Conservation (phyloP, 768 basidiomycete genomes). For the Russula sp. region DNA sequence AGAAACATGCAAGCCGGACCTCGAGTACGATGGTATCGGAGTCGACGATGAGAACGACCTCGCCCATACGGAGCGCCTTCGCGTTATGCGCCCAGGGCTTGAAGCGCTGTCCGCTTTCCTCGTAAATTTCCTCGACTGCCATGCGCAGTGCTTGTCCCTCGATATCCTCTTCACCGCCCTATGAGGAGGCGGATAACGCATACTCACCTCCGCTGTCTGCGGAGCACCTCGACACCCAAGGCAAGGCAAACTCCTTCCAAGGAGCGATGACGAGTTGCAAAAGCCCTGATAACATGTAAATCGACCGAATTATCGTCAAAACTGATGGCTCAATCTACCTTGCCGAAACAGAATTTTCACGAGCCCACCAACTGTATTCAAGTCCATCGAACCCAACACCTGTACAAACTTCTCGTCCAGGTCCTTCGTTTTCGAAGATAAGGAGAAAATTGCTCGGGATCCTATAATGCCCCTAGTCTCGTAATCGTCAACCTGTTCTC, state of each 20-base stretch:
- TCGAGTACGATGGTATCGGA: constrained; percentile 77
- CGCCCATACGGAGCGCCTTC: constrained; percentile 67
- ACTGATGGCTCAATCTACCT: too few relatives aligned
- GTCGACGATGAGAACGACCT: constrained; percentile 76
- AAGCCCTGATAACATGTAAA: neutral
- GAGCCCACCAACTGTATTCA: constrained; percentile 39
- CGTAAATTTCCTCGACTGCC: constrained; percentile 67
- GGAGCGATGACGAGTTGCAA: constrained; percentile 8
- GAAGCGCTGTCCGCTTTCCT: constrained; percentile 52
- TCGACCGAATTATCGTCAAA: too few relatives aligned
- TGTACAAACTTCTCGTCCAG: constrained; percentile 12
- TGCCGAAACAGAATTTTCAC: too few relatives aligned
- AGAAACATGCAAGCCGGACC: constrained; percentile 30
- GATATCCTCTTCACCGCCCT: constrained; percentile 43
- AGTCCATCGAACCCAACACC: constrained; percentile 35
- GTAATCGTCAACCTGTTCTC: too few relatives aligned
- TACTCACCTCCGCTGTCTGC: too few relatives aligned
- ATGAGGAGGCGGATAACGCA: constrained; percentile 28
- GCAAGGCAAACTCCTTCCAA: too few relatives aligned
- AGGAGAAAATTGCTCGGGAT: too few relatives aligned
- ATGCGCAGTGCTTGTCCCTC: constrained; percentile 69
- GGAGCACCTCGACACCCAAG: too few relatives aligned
- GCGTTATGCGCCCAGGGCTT: constrained; percentile 76
- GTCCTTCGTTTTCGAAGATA: too few relatives aligned
- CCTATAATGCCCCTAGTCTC: too few relatives aligned